Evolutionary conservation across 208 protist genomes (phyloP), one percentile per base, ranked within the genome.

Genomic region (Leishmania arabica): DNA sequence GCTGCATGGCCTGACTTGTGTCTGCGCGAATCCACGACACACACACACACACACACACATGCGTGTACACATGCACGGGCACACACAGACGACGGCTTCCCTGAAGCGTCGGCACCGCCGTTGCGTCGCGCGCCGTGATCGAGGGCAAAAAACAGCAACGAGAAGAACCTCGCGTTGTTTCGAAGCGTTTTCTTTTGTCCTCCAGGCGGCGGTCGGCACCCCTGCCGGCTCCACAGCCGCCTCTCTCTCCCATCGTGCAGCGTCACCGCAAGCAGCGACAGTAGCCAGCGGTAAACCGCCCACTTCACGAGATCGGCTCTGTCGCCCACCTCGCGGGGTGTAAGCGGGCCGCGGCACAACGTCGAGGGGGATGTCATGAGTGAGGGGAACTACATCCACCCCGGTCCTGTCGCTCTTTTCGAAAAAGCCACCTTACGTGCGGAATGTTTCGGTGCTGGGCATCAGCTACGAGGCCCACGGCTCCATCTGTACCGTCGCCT

Each of bases 401-500:
- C 84, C 9, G 73, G 80, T 27, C 83, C 89, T 7, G 70, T 65
- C 49, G 66, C 53, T 8, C 70, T 90, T 3, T 91, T 94, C 64
- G 79, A 21, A 56, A 56, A 47, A 47, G 60, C 37, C 75, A 19
- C 89, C 89, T 31, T 90, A 81, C 49, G 65, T 83, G 7, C 70
- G 79, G 24, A 75, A 73, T 31, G 78, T 93, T 9, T 89, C 87
- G 51, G 53, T 92, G 40, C 88, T 93, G 31, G 89, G 87, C 53
- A 72, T 77, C 65, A 80, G 85, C 70, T 84, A 78, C 79, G 82
- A 90, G 51, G 90, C 78, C n/a, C 92, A 86, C 74, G 92, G 88
- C 40, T 86, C 83, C 21, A 84, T 74, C 24, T 86, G 74, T 58
- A 88, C 84, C 7, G 73, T 89, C 11, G 68, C 88, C 3, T 79